Conservation (phyloP, 228 moss, liverwort and hornwort genomes). For the Sphagnum magellanicum region DNA sequence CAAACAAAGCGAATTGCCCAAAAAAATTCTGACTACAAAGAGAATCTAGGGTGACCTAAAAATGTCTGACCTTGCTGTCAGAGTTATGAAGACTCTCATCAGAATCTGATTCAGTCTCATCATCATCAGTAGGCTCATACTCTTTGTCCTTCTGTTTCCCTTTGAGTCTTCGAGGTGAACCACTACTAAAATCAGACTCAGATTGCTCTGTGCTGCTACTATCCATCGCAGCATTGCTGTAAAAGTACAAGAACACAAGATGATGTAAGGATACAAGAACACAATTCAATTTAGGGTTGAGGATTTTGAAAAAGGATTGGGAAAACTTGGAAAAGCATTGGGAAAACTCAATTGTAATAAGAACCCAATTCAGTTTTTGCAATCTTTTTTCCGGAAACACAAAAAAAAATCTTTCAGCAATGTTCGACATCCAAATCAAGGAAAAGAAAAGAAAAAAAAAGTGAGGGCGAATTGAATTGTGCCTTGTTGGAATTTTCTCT, state of each 20-base stretch:
- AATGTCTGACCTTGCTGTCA: conserved; percentile 3
- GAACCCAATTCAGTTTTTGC: not conserved
- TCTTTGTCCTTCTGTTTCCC: conserved; percentile 39
- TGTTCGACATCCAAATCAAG: not conserved
- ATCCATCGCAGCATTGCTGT: conserved; percentile 15
- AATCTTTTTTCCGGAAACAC: not conserved
- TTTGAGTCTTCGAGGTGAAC: conserved; percentile 24
- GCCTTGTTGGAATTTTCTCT: conserved; percentile 23
- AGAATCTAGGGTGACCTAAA: not conserved
- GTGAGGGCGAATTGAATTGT: not conserved
- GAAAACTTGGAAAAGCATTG: not conserved
- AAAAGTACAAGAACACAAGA: not conserved
- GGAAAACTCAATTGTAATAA: not conserved
- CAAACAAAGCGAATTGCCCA: not conserved
- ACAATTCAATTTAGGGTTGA: not conserved
- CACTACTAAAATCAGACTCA: conserved; percentile 25
- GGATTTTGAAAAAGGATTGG: not conserved
- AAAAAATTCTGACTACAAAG: not conserved
- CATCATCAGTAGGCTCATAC: conserved; percentile 50
- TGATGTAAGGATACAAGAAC: not conserved
- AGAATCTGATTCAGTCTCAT: conserved; percentile 32
- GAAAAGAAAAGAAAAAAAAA: not conserved
- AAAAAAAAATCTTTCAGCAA: no score
- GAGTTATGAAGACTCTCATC: conserved; percentile 38
- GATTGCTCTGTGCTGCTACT: conserved; percentile 22